Evolutionary conservation across 176 grass and related monocot species (phyloP).

Genomic region (Saccharum spontaneum): DNA sequence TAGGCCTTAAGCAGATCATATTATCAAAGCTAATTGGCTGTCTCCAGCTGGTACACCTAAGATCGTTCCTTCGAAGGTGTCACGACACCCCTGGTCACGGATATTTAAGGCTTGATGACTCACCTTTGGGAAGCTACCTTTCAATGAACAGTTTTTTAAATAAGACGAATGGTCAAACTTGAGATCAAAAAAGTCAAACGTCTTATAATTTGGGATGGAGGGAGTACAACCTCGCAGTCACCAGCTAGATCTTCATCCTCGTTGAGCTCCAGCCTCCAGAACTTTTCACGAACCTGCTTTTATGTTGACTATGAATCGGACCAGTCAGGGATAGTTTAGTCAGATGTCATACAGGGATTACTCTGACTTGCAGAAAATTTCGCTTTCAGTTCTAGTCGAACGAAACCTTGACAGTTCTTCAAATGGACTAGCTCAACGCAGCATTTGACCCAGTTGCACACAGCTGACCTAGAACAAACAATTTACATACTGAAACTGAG

Average conservation of each 20-base stretch:
- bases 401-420: not conserved
- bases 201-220: no score
- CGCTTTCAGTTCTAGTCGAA: not conserved
- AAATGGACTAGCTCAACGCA: not conserved
- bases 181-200: no score
- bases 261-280: not conserved
- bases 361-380: not conserved
- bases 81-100: not conserved
- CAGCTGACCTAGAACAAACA: not conserved
- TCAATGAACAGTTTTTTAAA: not conserved
- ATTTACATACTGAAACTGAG: constrained; percentile 2
- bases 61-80: no score
- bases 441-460: not conserved
- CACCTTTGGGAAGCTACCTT: not conserved
- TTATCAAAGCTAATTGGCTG: no score
- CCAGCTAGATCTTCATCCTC: no score
- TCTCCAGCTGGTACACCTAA: no score
- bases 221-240: not conserved
- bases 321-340: not conserved
- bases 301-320: not conserved
- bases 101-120: not conserved
- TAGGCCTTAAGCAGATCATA: no score
- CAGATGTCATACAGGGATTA: no score
- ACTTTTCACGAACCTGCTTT: not conserved
- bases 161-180: no score